Conservation (phyloP, 441 rosid species). For the Adansonia gregorii region DNA sequence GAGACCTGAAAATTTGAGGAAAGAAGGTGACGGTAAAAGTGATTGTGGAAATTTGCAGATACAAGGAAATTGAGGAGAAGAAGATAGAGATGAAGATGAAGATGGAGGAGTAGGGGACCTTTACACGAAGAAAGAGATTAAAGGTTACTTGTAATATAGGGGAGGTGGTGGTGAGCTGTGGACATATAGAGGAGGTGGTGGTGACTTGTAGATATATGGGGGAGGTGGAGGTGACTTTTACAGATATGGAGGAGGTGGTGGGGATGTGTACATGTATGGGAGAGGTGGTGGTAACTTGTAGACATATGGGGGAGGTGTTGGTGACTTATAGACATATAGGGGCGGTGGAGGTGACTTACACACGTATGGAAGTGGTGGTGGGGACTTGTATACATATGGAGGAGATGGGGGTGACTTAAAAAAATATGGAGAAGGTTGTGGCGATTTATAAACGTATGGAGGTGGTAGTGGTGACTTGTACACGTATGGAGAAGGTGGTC, state of each 20-base stretch:
- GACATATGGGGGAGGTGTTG: constrained; percentile 7
- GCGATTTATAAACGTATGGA: too few relatives aligned
- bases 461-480: too few relatives aligned
- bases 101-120: constrained; percentile 11
- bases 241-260: neutral
- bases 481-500: too few relatives aligned
- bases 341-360: neutral
- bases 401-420: neutral
- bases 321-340: neutral
- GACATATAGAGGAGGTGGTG: constrained; percentile 3
- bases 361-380: neutral
- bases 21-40: neutral
- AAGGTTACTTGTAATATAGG: neutral
- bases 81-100: too few relatives aligned
- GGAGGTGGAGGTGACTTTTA: neutral
- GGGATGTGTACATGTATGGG: neutral
- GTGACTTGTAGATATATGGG: neutral
- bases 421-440: neutral
- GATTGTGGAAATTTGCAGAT: constrained; percentile 12
- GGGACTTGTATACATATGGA: neutral
- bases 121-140: neutral
- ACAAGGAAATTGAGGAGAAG: neutral
- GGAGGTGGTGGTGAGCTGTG: neutral
- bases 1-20: constrained; percentile 13
- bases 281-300: neutral